Evolutionary conservation across 768 basidiomycete genomes (phyloP), one percentile per base, ranked within the genome.

Genomic region (Panus rudis): DNA sequence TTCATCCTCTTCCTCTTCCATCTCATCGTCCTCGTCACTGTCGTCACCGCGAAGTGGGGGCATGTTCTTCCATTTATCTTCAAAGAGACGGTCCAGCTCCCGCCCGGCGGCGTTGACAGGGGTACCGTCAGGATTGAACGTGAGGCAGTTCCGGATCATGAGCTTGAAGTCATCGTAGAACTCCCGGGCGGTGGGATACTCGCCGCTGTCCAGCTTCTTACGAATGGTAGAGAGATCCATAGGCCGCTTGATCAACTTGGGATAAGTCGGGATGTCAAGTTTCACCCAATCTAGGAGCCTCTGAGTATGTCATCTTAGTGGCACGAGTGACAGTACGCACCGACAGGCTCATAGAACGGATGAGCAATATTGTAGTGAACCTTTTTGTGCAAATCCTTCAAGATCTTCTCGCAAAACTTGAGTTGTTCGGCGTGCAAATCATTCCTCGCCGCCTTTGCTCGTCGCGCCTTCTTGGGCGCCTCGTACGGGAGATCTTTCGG

Each of bases 181-280:
- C 57, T 83, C 81, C 38, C 77, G 69, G 2, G 88, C 83, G n/a
- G 71, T 81, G 1, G 74, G 52, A 59, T 98, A 99, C 48, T 84
- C 79, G 40, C 75, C 70, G 25, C 69, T 70, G 31, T 92, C 86
- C 37, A 99, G 71, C 64, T 92, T 94, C 61, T 69, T 77, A 52
- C 80, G 79, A 71, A 99, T 92, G 7, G 89, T 92, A 10, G 79
- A 75, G 46, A 99, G 61, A 62, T 99, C 96, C 90, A 99, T 98
- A 3, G 96, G 96, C 55, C 79, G 81, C 71, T 92, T 94, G 60
- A 99, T 72, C 52, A 94, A 66, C 63, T 82, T 87, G 2, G 81
- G 79, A 62, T 99, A 99, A 16, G 74, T 70, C 0, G 93, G 94
- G 37, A 97, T 74, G 25, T 82, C 76, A 51, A 92, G 71, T 54